Base-by-base conservation (phyloP, 169 alveolate genomes). In the Babesia ovata region DNA sequence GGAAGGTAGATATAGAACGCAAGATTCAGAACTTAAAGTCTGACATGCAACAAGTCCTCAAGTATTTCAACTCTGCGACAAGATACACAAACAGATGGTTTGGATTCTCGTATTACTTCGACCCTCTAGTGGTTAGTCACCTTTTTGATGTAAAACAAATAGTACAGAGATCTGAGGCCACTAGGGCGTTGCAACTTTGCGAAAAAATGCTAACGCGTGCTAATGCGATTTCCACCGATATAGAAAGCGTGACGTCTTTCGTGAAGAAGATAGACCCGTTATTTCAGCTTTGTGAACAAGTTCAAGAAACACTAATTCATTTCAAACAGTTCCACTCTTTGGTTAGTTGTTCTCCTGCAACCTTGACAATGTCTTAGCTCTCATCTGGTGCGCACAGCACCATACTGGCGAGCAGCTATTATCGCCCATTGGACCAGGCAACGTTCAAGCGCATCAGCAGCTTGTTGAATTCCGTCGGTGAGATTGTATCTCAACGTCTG, bases 341-440 rank as follows among this genome's bases (percentile, higher is more conserved):
- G 85, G 88, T 81, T 46, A 0, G 85, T 60, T 9, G 17, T 7
- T 9, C 44, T 10, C 7, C 33, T 21, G 45, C 4, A 57, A 16
- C n/a, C 19, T 24, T 42, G 2, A 50, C 29, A 12, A 16, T 45
- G 50, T 3, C 4, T 22, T 61, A 81, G 88, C 29, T 81, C 50
- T 45, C 84, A 11, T 81, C 88, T 2, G 88, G 88, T 7, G 57
- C 88, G n/a, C 88, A 81, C 78, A 69, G 76, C 39, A 67, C 76
- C 0, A 67, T 67, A 52, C 13, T 67, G 48, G 57, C 54, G 19
- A 52, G 58, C 44, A 42, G 46, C n/a, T 67, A 67, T 66, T 67
- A 67, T 44, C 50, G 57, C 24, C 76, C 76, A 6, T 16, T 67
- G 3, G 65, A 67, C 26, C 76, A 19, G 21, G n/a, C 12, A 10